A percentile compares a stretch with the other conserved stretches of the same genome.
Evolutionary conservation across 176 grass and related monocot genomes (phyloP).

Genomic region (Carex cristatella): DNA sequence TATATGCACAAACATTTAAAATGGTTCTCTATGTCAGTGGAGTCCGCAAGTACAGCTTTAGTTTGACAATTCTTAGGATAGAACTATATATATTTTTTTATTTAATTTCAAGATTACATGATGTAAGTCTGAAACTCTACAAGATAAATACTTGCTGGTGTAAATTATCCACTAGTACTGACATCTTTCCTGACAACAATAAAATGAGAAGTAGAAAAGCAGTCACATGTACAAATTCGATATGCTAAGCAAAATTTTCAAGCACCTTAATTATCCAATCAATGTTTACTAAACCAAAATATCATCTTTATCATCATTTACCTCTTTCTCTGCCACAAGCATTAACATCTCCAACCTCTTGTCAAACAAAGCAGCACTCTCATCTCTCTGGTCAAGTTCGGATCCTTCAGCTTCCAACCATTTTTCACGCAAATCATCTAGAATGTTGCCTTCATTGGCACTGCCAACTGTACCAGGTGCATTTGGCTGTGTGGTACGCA

Average conservation of each 20-base stretch:
- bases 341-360: constrained; percentile 68
- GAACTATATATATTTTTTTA: not conserved
- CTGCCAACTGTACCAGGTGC: constrained; percentile 50
- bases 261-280: not conserved
- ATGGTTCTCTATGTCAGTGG: not conserved
- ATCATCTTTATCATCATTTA: constrained; percentile 21
- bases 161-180: not conserved
- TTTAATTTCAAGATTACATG: not conserved
- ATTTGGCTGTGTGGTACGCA: constrained; percentile 61
- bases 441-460: constrained; percentile 67
- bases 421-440: constrained; percentile 89
- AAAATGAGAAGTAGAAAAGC: not conserved
- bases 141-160: not conserved
- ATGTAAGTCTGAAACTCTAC: not conserved
- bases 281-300: not conserved
- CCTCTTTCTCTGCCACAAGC: constrained; percentile 61
- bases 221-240: not conserved
- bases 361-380: constrained; percentile 76
- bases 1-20: not conserved
- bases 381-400: constrained; percentile 76
- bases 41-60: not conserved
- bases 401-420: constrained; percentile 73
- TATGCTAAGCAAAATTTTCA: constrained; percentile 5
- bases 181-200: not conserved
- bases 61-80: not conserved